Percentiles rank a stretch among this genome's conserved stretches.
Conservation (phyloP, 371 early-diverging fungal genomes). For the Dentiscutata heterogama region DNA sequence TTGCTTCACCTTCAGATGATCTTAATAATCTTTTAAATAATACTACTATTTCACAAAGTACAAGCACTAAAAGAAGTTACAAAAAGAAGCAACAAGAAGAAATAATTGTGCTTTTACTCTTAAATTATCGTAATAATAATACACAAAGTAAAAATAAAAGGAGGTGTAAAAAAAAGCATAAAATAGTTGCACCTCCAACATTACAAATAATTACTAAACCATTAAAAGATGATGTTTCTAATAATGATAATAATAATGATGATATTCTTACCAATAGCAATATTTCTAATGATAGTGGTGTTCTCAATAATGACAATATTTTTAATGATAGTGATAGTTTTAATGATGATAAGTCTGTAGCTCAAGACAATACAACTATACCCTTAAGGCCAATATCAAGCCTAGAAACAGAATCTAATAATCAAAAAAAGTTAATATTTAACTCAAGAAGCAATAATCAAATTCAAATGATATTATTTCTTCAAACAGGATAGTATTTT, state of each 20-base stretch:
- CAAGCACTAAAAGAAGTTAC: background rate
- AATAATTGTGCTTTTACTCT: too few species aligned
- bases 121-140: too few species aligned
- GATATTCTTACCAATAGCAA: background rate
- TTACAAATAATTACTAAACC: constrained; percentile 1
- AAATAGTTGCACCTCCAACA: background rate
- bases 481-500: background rate
- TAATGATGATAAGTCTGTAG: background rate
- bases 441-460: background rate
- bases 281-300: background rate
- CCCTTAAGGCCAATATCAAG: too few species aligned
- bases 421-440: background rate
- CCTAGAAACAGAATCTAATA: background rate
- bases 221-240: background rate
- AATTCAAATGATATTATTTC: background rate
- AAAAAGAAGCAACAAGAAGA: too few species aligned
- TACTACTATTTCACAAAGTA: background rate
- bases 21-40: background rate
- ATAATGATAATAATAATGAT: background rate
- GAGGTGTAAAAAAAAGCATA: background rate
- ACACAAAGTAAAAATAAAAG: background rate
- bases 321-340: background rate
- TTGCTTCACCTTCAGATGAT: background rate
- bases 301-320: background rate
- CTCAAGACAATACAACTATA: background rate